Evolutionary conservation across 1,284 basidiomycete genomes (phyloP), one percentile per base, ranked within the genome.

Genomic region (Ustilago esculenta): DNA sequence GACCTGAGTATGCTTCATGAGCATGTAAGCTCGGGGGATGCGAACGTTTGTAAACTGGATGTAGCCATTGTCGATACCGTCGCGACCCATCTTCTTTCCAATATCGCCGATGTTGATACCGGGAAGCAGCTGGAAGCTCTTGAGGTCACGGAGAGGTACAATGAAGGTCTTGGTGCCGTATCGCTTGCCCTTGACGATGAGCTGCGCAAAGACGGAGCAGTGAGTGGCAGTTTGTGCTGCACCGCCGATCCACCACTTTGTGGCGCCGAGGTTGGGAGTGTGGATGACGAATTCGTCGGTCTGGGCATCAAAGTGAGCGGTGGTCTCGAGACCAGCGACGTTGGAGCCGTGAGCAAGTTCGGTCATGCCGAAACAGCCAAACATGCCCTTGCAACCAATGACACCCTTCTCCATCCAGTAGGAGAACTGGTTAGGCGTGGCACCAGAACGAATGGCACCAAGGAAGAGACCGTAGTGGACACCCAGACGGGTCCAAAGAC

Each of bases 1-100:
- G 85, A 85, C 83, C 67, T 87, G 86, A 30, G 85, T 85, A 80
- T 87, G 85, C 82, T 87, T 87, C 86, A 87, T 87, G 71, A 87
- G 84, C 85, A 87, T 86, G 76, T 83, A 84, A 17, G 85, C 84
- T 49, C 86, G 84, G 8, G 86, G 86, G 17, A 87, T 85, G 53
- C 86, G 84, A 49, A 86, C 86, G 58, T 86, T 83, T 58, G 86
- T 86, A 80, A 87, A 87, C 58, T 85, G 82, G 53, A 79, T 75
- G 68, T 80, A 78, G 32, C 78, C 79, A 37, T 81, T 81, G 71
- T 81, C 79, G 71, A 87, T 86, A 41, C 86, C 86, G 69, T 86
- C 85, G 30, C 86, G 79, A 29, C 86, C 86, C 86, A 87, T 86
- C 82, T 87, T 87, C 76, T 85, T 86, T 29, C 86, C 86, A 55